These are phyloP conservation scores for Saccharomycopsis lassenensis DNA, from an alignment of 805 yeast species.

Conservation along the genomic window DNA sequence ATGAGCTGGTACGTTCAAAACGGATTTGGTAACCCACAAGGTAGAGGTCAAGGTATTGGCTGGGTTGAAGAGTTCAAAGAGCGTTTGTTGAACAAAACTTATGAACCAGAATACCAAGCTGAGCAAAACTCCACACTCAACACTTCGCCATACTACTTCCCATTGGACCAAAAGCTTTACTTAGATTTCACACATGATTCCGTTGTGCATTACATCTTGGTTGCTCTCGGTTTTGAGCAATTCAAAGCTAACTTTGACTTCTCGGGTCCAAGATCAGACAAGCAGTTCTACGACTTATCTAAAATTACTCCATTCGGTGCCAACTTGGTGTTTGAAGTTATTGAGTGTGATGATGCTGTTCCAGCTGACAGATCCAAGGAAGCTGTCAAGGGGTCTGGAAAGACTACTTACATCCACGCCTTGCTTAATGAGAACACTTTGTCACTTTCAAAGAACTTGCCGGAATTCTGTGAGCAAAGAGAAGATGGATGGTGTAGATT, in stretches of 20 bases:
- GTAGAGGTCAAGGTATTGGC: constrained; percentile 51
- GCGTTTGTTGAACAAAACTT: constrained; percentile 37
- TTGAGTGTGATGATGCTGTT: constrained; percentile 17
- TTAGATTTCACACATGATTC: constrained; percentile 70
- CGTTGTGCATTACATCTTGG: constrained; percentile 46
- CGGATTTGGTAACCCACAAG: constrained; percentile 52
- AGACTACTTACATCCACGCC: constrained; percentile 14
- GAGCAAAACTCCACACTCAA: constrained; percentile 34
- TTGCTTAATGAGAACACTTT: constrained; percentile 17
- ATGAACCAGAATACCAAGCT: constrained; percentile 39
- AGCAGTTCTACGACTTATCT: constrained; percentile 14
- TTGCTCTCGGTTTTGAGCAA: constrained; percentile 49
- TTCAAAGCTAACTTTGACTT: constrained; percentile 14
- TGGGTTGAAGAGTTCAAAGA: constrained; percentile 33
- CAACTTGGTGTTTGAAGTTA: constrained; percentile 15
- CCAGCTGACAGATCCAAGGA: constrained; percentile 13
- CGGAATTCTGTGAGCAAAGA: constrained; percentile 18
- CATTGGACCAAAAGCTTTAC: constrained; percentile 41
- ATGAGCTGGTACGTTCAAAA: constrained; percentile 46
- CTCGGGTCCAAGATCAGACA: constrained; percentile 8
- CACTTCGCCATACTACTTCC: constrained; percentile 24
- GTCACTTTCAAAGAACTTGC: constrained; percentile 14
- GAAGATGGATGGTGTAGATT: constrained; percentile 19
- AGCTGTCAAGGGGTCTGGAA: constrained; percentile 3
- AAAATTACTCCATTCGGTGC: constrained; percentile 18